Conservation (phyloP, 2,329 filamentous ascomycete genomes). For the Diaporthe eres region DNA sequence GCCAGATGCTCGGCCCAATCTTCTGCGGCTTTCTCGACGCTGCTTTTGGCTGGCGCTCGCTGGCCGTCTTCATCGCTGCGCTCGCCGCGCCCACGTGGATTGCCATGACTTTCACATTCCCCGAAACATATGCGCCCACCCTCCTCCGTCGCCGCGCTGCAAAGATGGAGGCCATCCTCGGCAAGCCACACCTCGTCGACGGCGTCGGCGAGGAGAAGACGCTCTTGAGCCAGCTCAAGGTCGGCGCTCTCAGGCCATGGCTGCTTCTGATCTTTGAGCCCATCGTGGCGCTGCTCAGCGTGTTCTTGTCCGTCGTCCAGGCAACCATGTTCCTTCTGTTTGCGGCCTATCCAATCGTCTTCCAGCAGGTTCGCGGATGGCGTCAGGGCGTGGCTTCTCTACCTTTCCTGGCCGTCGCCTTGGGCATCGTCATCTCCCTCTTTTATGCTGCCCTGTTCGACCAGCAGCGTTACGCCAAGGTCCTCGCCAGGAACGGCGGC, state of each 20-base stretch:
- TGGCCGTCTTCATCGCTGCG: conserved; percentile 42
- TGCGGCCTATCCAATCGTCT: conserved; percentile 64
- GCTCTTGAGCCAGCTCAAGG: conserved; percentile 66
- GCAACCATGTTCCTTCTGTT: conserved; percentile 59
- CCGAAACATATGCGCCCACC: conserved; percentile 73
- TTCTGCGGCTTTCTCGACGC: conserved; percentile 44
- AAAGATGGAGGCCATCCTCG: conserved; percentile 63
- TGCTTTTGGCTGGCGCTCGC: conserved; percentile 43
- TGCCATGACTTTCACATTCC: conserved; percentile 63
- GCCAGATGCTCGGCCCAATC: conserved; percentile 44
- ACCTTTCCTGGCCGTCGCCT: conserved; percentile 69
- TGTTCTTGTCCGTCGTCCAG: conserved; percentile 63
- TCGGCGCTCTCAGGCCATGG: conserved; percentile 49
- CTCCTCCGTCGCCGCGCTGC: conserved; percentile 68
- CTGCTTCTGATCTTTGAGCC: conserved; percentile 67
- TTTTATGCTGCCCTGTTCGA: conserved; percentile 58
- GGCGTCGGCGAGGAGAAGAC: conserved; percentile 50
- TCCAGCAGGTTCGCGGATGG: conserved; percentile 64
- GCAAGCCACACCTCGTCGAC: conserved; percentile 43
- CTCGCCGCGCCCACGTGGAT: conserved; percentile 59
- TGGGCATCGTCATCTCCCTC: conserved; percentile 69
- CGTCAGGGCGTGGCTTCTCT: conserved; percentile 64
- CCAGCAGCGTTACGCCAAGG: conserved; percentile 56
- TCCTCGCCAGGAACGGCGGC: conserved; percentile 64
- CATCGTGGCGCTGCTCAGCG: conserved; percentile 67